phyloP scores from a whole-genome alignment of 495 filamentous ascomycete genomes.

The Astrothelium macrocarpum region DNA sequence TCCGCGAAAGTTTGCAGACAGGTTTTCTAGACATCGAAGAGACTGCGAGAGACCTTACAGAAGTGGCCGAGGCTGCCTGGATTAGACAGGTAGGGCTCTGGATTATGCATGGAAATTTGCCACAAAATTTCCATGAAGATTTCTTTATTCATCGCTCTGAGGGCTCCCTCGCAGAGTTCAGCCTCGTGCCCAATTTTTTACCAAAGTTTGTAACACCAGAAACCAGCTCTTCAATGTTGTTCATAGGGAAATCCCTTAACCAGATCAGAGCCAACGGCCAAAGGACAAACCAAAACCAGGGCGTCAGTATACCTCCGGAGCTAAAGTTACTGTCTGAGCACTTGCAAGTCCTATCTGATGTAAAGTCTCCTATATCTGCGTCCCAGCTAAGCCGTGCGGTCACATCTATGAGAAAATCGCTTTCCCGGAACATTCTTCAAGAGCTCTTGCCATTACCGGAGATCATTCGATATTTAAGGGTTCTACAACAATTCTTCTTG shows the following conservation, averaged over 20 bases:
- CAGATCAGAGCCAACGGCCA: conserved; percentile 53
- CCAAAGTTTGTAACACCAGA: conserved; percentile 68
- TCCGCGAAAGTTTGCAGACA: conserved; percentile 68
- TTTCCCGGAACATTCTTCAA: conserved; percentile 72
- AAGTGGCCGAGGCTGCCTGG: conserved; percentile 80
- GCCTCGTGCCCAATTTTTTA: conserved; percentile 45
- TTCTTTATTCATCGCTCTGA: conserved; percentile 61
- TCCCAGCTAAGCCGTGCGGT: conserved; percentile 61
- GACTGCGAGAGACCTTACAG: conserved; percentile 57
- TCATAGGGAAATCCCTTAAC: conserved; percentile 81
- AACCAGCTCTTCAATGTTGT: conserved; percentile 75
- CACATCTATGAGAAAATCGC: conserved; percentile 62
- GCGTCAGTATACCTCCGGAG: conserved; percentile 42
- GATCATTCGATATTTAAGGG: conserved; percentile 63
- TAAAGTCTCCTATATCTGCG: conserved; percentile 64
- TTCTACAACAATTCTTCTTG: conserved; percentile 80
- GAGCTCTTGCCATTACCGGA: conserved; percentile 65
- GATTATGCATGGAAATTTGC: conserved; percentile 78
- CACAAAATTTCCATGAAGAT: conserved; percentile 60
- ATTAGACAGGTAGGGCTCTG: conserved; percentile 80
- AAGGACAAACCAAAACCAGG: conserved; percentile 20
- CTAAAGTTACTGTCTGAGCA: conserved; percentile 60
- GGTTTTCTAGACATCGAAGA: conserved; percentile 79
- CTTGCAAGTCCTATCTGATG: conserved; percentile 56
- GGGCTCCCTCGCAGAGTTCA: conserved; percentile 34